Conservation (phyloP, 2,329 filamentous ascomycete species). For the Ceratocystis cubensis region DNA sequence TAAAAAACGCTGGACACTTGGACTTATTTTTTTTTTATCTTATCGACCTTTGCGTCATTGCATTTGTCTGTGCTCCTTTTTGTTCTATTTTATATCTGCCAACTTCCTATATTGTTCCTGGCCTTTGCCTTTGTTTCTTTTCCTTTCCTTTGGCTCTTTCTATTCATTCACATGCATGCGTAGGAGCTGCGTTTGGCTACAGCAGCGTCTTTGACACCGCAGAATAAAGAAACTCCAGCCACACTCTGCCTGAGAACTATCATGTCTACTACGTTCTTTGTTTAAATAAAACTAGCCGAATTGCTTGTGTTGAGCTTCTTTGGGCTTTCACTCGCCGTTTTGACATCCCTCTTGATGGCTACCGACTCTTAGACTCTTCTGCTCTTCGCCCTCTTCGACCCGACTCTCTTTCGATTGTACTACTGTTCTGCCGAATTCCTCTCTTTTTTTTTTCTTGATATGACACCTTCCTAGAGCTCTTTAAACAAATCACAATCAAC, state of each 20-base stretch:
- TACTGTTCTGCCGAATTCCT: background rate
- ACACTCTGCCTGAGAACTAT: background rate
- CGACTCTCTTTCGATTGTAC: background rate
- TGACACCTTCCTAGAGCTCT: background rate
- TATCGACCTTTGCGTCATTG: background rate
- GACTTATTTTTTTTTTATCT: slow-evolving; percentile 5
- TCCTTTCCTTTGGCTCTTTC: background rate
- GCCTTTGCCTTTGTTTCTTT: background rate
- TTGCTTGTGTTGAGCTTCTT: background rate
- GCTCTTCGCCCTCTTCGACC: background rate
- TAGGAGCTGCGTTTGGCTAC: background rate
- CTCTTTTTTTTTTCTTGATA: background rate
- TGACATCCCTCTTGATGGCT: background rate
- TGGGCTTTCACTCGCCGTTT: background rate
- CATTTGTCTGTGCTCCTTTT: slow-evolving; percentile 4
- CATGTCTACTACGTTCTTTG: background rate
- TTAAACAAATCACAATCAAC: background rate
- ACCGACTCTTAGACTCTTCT: background rate
- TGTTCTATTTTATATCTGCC: slow-evolving; percentile 11
- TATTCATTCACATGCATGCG: background rate
- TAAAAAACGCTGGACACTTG: background rate
- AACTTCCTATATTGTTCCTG: background rate
- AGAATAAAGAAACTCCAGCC: background rate
- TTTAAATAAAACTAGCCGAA: background rate
- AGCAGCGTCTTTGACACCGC: background rate